Conservation (phyloP, 768 basidiomycete genomes). For the Candolleomyces aberdarensis region DNA sequence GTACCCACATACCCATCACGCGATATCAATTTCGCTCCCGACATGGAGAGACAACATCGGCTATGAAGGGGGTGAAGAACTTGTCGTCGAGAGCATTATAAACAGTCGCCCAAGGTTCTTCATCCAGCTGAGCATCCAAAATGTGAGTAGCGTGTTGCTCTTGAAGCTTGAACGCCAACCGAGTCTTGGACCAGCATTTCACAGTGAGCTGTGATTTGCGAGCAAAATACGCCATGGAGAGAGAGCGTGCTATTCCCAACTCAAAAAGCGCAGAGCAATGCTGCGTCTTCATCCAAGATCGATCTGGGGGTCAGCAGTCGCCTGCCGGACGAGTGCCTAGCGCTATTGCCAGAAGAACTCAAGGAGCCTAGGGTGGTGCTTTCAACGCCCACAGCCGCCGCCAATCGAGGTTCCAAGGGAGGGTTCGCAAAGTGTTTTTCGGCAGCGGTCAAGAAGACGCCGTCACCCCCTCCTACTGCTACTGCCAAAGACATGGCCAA, state of each 20-base stretch:
- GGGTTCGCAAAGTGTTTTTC: slow-evolving; percentile 59
- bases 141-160: slow-evolving; percentile 47
- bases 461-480: slow-evolving; percentile 1
- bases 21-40: slow-evolving; percentile 91
- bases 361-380: slow-evolving; percentile 13
- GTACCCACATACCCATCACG: slow-evolving; percentile 73
- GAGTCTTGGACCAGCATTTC: neutral
- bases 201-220: slow-evolving; percentile 77
- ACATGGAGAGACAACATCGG: no score
- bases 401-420: slow-evolving; percentile 23
- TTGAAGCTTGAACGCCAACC: neutral
- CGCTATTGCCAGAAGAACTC: slow-evolving; percentile 54
- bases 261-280: slow-evolving; percentile 68
- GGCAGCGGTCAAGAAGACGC: slow-evolving; percentile 20
- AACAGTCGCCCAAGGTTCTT: slow-evolving; percentile 95
- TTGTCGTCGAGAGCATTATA: slow-evolving; percentile 77
- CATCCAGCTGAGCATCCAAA: slow-evolving; percentile 68
- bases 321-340: slow-evolving; percentile 77
- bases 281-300: slow-evolving; percentile 63
- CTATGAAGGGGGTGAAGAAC: slow-evolving; percentile 85
- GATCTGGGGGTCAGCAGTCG: slow-evolving; percentile 82
- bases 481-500: slow-evolving; percentile 46
- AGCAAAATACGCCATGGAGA: slow-evolving; percentile 70
- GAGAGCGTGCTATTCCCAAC: slow-evolving; percentile 76
- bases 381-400: neutral